phyloP scores from a whole-genome alignment of 202 grass and related monocot genomes.

The Zizania palustris region DNA sequence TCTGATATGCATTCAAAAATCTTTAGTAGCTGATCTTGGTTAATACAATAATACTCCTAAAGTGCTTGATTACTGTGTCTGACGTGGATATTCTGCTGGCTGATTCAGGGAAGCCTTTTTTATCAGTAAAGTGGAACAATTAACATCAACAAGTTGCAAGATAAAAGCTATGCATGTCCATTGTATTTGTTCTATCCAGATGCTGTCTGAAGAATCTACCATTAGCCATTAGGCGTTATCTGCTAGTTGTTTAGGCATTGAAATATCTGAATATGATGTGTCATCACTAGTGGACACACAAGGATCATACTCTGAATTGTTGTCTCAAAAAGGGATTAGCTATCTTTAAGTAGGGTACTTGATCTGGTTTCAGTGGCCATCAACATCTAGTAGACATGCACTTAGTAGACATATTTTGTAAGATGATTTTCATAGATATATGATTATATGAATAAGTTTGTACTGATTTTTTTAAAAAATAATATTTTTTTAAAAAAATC shows the following conservation, averaged over 20 bases:
- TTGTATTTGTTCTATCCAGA: conserved; percentile 26
- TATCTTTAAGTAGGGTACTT: conserved; percentile 26
- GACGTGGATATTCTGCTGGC: conserved; percentile 31
- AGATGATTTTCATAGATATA: no score
- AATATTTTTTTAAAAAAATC: no score
- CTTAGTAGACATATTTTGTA: no score
- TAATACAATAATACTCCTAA: not conserved
- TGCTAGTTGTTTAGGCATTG: not conserved
- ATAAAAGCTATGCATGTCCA: conserved; percentile 37
- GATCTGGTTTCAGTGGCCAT: conserved; percentile 26
- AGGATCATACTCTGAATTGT: conserved; percentile 25
- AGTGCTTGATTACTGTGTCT: not conserved
- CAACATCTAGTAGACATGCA: not conserved
- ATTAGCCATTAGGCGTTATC: not conserved
- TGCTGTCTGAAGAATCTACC: conserved; percentile 15
- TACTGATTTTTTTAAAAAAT: no score
- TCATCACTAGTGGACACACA: not conserved
- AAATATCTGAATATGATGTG: conserved; percentile 30
- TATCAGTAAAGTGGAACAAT: conserved; percentile 35
- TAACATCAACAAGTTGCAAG: conserved; percentile 15
- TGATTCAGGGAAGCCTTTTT: conserved; percentile 38
- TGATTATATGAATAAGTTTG: no score
- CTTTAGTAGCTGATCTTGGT: not conserved
- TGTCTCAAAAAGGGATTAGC: not conserved
- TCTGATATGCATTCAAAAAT: not conserved